Conservation (phyloP, 441 rosid species). For the Gossypium gossypioides region DNA sequence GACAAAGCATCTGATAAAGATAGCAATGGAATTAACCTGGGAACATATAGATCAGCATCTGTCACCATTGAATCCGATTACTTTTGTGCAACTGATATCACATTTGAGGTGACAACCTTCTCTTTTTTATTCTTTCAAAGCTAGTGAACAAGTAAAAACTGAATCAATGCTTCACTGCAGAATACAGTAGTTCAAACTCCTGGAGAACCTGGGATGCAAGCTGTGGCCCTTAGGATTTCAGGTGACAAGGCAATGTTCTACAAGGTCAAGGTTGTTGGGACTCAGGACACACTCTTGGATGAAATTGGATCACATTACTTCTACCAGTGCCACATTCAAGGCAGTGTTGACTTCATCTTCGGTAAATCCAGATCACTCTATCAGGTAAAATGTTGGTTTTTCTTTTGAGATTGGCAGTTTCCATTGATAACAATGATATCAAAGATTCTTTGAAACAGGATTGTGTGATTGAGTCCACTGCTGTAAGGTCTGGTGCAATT, state of each 20-base stretch:
- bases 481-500: conserved; percentile 52
- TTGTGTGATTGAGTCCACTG: conserved; percentile 57
- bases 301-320: conserved; percentile 74
- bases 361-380: conserved; percentile 70
- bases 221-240: conserved; percentile 62
- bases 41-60: conserved; percentile 71
- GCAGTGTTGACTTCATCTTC: conserved; percentile 75
- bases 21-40: conserved; percentile 39
- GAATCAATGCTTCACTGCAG: conserved; percentile 26
- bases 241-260: conserved; percentile 78
- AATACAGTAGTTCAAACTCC: conserved; percentile 67
- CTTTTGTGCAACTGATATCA: conserved; percentile 70
- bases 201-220: conserved; percentile 67
- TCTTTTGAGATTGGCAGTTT: background rate
- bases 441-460: conserved; percentile 29
- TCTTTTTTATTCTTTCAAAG: background rate
- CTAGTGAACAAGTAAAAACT: background rate
- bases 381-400: conserved; percentile 29
- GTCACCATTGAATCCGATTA: conserved; percentile 62
- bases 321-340: conserved; percentile 58
- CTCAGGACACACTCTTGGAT: conserved; percentile 86
- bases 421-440: background rate
- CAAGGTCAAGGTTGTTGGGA: conserved; percentile 53
- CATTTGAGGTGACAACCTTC: conserved; percentile 50
- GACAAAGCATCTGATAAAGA: conserved; percentile 64